Base-by-base conservation (phyloP, 2,329 filamentous ascomycete species). In the Fusarium nurragi region DNA sequence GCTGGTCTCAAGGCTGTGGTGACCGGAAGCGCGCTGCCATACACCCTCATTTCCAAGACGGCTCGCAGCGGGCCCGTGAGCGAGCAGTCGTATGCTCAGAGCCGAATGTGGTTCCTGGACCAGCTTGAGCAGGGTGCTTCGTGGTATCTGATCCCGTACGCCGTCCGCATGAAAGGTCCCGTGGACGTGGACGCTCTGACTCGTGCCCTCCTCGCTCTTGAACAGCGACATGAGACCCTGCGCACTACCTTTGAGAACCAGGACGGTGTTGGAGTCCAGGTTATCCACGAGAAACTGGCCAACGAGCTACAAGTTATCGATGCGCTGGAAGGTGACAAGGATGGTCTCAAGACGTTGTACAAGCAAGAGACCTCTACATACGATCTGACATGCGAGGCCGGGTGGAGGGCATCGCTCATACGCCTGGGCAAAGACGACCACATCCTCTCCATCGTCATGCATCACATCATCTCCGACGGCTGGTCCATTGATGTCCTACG, bases 281-380 rank as follows among this genome's bases (percentile, higher is more conserved):
- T 43, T 4, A 21, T 52, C 13, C 56, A 57, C 7, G 4, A 50
- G 1, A 28, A 9, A 1, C 44, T 45, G 5, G 8, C 4, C 3
- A 0, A 69, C 70, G 7, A 66, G 5, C 5, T 64, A 4, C 28
- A 26, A 12, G 23, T 64, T 1, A 25, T 96, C 4, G 92, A 97
- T 74, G 32, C 32, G 5, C 86, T 92, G 13, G 86, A 86, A 16
- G 41, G 6, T 0, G 4, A 12, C 0, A 13, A n/a, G 6, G 19
- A n/a, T 8, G 22, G 23, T n/a, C 8, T 37, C 0, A 8, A 2
- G 3, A 23, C 25, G 0, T 30, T 53, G 1, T 14, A 47, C 10
- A 10, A 48, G 19, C 30, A 22, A 18, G 28, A 53, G 9, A 30
- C 41, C 2, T 28, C 49, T 59, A 30, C 40, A 16, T 54, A 49